These are phyloP conservation scores for Cladosporium sp. DNA, from an alignment of 2,329 filamentous ascomycete genomes.

Conservation along the genomic window DNA sequence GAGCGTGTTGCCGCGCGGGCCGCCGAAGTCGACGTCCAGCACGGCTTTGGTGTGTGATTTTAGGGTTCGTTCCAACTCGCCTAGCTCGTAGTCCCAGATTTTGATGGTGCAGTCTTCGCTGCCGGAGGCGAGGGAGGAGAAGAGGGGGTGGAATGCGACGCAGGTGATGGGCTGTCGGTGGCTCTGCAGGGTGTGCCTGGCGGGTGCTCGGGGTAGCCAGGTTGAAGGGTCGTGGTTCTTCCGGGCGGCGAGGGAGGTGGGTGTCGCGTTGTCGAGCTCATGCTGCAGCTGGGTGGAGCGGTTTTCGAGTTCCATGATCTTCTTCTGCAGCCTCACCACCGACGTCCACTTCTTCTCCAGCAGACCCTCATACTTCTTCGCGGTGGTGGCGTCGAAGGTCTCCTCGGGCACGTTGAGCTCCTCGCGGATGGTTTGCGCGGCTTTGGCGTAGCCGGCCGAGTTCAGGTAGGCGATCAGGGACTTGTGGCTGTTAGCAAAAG, in stretches of 20 bases:
- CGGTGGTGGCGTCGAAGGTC: constrained; percentile 71
- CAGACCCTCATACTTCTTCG: constrained; percentile 91
- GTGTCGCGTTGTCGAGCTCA: constrained; percentile 81
- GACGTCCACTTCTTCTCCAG: constrained; percentile 99
- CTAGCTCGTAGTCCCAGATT: constrained; percentile 95
- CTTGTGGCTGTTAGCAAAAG: constrained; percentile 66
- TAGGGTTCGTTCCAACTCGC: constrained; percentile 82
- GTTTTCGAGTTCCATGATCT: constrained; percentile 93
- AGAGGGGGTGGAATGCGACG: constrained; percentile 88
- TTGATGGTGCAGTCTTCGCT: constrained; percentile 94
- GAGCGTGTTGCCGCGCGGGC: constrained; percentile 72
- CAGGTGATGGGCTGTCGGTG: constrained; percentile 79
- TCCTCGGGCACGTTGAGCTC: constrained; percentile 68
- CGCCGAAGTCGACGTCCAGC: constrained; percentile 84
- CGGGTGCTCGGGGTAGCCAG: constrained; percentile 82
- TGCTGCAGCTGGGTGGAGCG: constrained; percentile 68
- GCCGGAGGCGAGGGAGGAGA: constrained; percentile 83
- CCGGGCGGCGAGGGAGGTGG: constrained; percentile 64
- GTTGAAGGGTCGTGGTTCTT: constrained; percentile 78
- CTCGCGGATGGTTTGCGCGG: constrained; percentile 67
- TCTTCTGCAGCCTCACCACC: constrained; percentile 90
- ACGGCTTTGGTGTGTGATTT: constrained; percentile 91
- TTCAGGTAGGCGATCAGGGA: constrained; percentile 86
- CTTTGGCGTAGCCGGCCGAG: constrained; percentile 66
- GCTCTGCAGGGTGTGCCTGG: constrained; percentile 77